phyloP scores from a whole-genome alignment of 2,329 filamentous ascomycete species.

The Beauveria sp. region DNA sequence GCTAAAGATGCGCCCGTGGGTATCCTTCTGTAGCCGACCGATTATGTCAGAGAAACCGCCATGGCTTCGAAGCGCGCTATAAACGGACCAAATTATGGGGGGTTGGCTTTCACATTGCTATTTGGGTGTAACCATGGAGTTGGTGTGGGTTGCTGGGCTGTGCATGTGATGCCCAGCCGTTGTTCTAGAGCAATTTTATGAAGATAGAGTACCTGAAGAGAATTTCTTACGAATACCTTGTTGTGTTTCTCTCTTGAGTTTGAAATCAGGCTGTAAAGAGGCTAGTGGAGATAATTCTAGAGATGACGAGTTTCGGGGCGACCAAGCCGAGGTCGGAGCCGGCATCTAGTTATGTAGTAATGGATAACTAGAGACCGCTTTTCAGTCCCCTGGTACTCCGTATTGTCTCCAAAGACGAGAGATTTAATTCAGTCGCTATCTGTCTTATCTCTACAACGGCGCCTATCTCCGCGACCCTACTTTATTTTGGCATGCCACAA shows the following conservation, averaged over 20 bases:
- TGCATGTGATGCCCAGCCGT: slow-evolving; percentile 3
- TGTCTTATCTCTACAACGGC: slow-evolving; percentile 11
- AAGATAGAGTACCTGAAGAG: neutral
- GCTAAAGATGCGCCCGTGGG: neutral
- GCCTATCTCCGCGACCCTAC: slow-evolving; percentile 2
- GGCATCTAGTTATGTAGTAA: neutral
- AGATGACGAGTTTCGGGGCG: neutral
- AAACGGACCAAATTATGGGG: neutral
- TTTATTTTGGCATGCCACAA: neutral
- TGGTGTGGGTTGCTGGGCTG: neutral
- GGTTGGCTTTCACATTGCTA: neutral
- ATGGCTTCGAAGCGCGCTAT: neutral
- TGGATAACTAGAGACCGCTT: slow-evolving; percentile 1
- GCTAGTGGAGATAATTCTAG: neutral
- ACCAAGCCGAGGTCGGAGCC: slow-evolving; percentile 9
- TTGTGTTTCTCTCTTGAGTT: neutral
- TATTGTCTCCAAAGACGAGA: slow-evolving; percentile 1
- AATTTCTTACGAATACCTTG: neutral
- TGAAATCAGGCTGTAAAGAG: neutral
- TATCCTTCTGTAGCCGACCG: slow-evolving; percentile 10
- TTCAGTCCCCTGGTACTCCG: neutral
- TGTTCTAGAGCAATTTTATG: neutral
- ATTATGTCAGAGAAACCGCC: slow-evolving; percentile 9
- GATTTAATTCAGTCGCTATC: slow-evolving; percentile 11
- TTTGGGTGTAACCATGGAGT: neutral